phyloP scores from a whole-genome alignment of 192 early-diverging fungal species.

The Endogone sp. region DNA sequence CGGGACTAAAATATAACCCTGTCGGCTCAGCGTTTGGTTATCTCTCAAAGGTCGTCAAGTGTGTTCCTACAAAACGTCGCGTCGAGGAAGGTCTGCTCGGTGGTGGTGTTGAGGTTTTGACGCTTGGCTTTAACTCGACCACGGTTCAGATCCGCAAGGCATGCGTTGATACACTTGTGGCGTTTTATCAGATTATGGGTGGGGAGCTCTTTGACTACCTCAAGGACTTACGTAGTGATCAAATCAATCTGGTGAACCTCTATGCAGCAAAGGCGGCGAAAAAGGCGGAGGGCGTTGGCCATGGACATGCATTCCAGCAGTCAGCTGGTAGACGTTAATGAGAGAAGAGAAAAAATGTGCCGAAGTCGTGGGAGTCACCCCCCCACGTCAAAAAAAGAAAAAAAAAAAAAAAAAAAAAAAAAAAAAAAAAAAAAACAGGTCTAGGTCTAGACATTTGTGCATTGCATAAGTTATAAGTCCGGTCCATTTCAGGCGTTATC shows the following conservation, averaged over 20 bases:
- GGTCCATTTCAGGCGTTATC: too few relatives aligned
- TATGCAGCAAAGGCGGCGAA: slow-evolving; percentile 26
- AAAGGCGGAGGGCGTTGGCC: slow-evolving; percentile 2
- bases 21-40: slow-evolving; percentile 28
- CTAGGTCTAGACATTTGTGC: too few relatives aligned
- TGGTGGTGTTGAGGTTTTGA: slow-evolving; percentile 21
- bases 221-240: slow-evolving; percentile 30
- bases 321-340: not conserved
- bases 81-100: slow-evolving; percentile 22
- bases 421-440: too few relatives aligned
- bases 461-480: too few relatives aligned
- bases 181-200: slow-evolving; percentile 29
- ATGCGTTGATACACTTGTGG: slow-evolving; percentile 31
- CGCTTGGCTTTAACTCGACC: slow-evolving; percentile 25
- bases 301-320: not conserved
- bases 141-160: slow-evolving; percentile 25
- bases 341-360: not conserved
- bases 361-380: not conserved
- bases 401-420: too few relatives aligned
- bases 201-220: slow-evolving; percentile 22
- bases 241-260: slow-evolving; percentile 23
- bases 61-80: slow-evolving; percentile 13
- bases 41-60: slow-evolving; percentile 19
- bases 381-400: too few relatives aligned
- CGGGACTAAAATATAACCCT: slow-evolving; percentile 13